Base-by-base conservation (phyloP, 805 yeast genomes). In the Kuraishia molischiana region DNA sequence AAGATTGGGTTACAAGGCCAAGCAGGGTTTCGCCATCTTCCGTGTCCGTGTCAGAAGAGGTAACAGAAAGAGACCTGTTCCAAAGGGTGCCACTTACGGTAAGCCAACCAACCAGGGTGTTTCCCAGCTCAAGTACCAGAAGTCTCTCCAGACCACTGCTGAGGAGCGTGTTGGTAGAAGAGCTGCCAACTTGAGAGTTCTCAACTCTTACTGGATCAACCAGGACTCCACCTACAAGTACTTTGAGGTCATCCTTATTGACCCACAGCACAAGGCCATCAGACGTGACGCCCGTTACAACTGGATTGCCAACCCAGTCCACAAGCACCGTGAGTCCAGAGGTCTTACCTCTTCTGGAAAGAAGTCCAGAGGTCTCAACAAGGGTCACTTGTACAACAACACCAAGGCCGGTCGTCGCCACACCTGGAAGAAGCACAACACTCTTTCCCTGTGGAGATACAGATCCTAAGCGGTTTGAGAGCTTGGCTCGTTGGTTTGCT, bases 81-180 rank as follows among this genome's bases (percentile, higher is more conserved):
- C 94, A 77, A 92, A 92, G 92, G 98, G 98, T 85, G 97, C 97
- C 64, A 92, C 97, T 68, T 90, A 92, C 82, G 98, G 98, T 85
- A 92, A 92, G 85, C 98, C 98, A 82, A 92, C 98, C 78, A 92
- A 92, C 95, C 95, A 86, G 77, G 98, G 98, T 85, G 92, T 92
- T 57, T 79, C 79, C 79, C 97, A 92, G 72, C 85, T 92, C 77
- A 92, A 92, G 78, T 89, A 87, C 95, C 98, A 92, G 79, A 86
- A 90, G 74, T 82, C 96, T 50, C 77, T 86, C 71, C 86, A 95
- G 74, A 78, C 95, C 59, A 89, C 96, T 61, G 98, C 98, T 62
- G 98, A 92, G 78, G 98, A 92, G 79, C 85, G 97, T 77, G 95
- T 90, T 61, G 98, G 96, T 64, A 87, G 96, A 69, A 86, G 92